Evolutionary conservation across 352 stramenopile species (phyloP), one percentile per base, ranked within the genome.

Genomic region (Paralagenidium karlingii): DNA sequence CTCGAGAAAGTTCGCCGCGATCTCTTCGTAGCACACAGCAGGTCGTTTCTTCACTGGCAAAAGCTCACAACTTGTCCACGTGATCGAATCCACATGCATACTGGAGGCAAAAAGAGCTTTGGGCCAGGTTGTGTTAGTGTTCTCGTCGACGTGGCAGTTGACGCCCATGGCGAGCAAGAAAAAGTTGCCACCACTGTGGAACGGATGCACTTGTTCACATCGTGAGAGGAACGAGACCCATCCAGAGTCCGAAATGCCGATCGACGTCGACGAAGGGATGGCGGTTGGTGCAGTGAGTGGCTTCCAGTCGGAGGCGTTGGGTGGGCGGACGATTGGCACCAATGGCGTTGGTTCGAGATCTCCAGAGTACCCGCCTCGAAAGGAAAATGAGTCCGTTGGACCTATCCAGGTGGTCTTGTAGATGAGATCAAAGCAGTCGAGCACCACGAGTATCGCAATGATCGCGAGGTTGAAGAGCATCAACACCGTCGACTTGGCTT

Each of bases 391-490:
- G 8, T 61, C 53, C 29, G 34, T 39, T 13, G 53, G 43, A 3
- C 53, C 53, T 31, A 61, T 41, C 53, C 53, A 61, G 10, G 44
- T 32, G 36, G 51, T 36, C 38, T 61, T 61, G 37, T 58, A 61
- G 21, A 45, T 47, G 24, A 58, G 25, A 31, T 61, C 53, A 11
- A 49, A 49, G 15, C 48, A 13, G 37, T 61, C 53, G 3, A 47
- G 40, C 11, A 33, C 13, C 21, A 24, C 33, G 3, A 47, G 24
- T 3, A n/a, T 32, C 5, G 32, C n/a, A n/a, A 47, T 30, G 16
- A 40, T 34, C 10, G 18, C n/a, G 3, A 33, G 30, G 18, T 38
- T 40, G 30, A 27, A 26, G 13, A 39, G 30, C 21, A 40, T n/a
- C n/a, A n/a, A n/a, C n/a, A n/a, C n/a, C n/a, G n/a, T n/a, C n/a